phyloP scores from a whole-genome alignment of 148 eudicot species.

The Limonium bicolor region DNA sequence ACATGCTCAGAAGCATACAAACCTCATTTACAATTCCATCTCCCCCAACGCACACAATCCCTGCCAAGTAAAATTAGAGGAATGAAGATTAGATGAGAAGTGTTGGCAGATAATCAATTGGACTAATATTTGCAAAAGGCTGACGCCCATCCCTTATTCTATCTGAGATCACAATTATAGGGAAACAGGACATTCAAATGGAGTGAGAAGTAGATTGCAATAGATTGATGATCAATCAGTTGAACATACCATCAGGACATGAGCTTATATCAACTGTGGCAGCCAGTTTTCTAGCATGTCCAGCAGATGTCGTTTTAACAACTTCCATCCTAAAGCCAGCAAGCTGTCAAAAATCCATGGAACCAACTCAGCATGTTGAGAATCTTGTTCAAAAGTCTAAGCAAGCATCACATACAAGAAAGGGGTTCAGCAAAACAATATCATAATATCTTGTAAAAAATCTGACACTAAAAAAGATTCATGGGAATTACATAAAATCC shows the following conservation, averaged over 20 bases:
- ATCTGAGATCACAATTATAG: no score
- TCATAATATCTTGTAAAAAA: no score
- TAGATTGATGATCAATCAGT: no score
- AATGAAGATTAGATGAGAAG: not conserved
- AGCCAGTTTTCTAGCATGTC: slow-evolving; percentile 89
- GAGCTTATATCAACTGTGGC: slow-evolving; percentile 82
- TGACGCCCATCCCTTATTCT: no score
- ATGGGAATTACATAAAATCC: no score
- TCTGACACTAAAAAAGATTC: no score
- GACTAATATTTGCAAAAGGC: no score
- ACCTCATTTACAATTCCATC: slow-evolving; percentile 99
- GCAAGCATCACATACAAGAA: no score
- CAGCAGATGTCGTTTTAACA: slow-evolving; percentile 85
- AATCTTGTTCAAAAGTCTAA: no score
- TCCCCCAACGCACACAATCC: slow-evolving; percentile 95
- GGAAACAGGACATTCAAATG: not conserved
- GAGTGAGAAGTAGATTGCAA: not conserved
- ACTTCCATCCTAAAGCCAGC: slow-evolving; percentile 96
- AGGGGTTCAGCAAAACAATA: no score
- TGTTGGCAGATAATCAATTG: not conserved
- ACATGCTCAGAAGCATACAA: slow-evolving; percentile 1
- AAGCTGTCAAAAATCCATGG: slow-evolving; percentile 43
- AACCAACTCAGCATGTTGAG: slow-evolving; percentile 1
- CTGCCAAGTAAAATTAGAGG: slow-evolving; percentile 17
- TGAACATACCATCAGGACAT: slow-evolving; percentile 83